Base-by-base conservation (phyloP, 495 filamentous ascomycete species). In the Penicillium psychrofluorescens region DNA sequence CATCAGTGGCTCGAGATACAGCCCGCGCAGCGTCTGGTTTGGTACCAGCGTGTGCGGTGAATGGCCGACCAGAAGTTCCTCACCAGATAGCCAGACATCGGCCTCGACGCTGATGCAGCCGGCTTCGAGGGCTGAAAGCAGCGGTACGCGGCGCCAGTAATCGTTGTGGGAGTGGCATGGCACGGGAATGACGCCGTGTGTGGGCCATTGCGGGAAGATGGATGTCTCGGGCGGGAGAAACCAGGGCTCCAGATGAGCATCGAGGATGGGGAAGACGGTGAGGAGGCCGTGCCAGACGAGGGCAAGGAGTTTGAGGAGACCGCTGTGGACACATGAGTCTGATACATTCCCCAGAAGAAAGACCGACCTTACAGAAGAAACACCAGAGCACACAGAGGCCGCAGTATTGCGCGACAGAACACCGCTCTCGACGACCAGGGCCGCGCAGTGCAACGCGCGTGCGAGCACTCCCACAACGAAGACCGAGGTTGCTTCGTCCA, bases 41-140 rank as follows among this genome's bases (percentile, higher is more conserved):
- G n/a, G n/a, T n/a, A n/a, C n/a, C n/a, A n/a, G n/a, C n/a, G n/a
- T n/a, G n/a, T n/a, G 6, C 8, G 6, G 28, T 1, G 39, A 38
- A 36, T 52, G 45, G 0, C 81, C 84, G 31, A 88, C 77, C 29
- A 76, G 67, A 12, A 85, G 61, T 16, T 70, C 56, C 14, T 56
- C 36, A 4, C 54, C 44, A 11, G 73, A 71, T 2, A 83, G 71
- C 84, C 83, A 91, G 8, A 90, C 74, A 50, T 90, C 85, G 5
- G 80, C 84, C 61, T 88, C 86, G 12, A 85, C 71, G 10, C 86
- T 81, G n/a, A 67, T 78, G 54, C 80, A 82, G 11, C 69, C 70
- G 13, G 64, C 53, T 2, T 41, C 61, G 28, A 85, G 45, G 2
- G 77, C 77, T 4, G 72, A 72, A 40, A 64, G 74, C 6, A 84